These are phyloP conservation scores for Leccinum obscurum DNA, from an alignment of 768 basidiomycete species.

Conservation along the genomic window DNA sequence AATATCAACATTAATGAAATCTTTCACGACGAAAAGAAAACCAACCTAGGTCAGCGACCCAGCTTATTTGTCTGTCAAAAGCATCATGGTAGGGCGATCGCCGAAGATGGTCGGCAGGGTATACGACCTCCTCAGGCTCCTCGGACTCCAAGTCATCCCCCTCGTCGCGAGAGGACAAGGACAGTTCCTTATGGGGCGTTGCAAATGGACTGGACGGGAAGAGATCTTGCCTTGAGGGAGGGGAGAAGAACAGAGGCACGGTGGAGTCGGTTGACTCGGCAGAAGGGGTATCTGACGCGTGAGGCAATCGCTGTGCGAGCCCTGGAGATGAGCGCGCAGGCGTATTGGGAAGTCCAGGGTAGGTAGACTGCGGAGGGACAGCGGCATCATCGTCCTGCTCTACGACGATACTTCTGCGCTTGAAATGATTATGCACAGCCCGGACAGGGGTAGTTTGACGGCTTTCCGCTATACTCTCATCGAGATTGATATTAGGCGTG, in stretches of 20 bases:
- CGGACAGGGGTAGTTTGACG: slow-evolving; percentile 36
- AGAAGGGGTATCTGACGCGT: slow-evolving; percentile 55
- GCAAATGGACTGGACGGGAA: slow-evolving; percentile 74
- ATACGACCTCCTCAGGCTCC: slow-evolving; percentile 58
- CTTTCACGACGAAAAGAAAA: slow-evolving; percentile 12
- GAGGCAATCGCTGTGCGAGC: slow-evolving; percentile 40
- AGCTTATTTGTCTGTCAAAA: slow-evolving; percentile 64
- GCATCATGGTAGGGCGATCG: slow-evolving; percentile 52
- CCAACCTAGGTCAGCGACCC: slow-evolving; percentile 74
- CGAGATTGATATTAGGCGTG: slow-evolving; percentile 29
- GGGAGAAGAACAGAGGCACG: slow-evolving; percentile 50
- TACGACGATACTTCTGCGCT: slow-evolving; percentile 63
- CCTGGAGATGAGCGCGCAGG: slow-evolving; percentile 39
- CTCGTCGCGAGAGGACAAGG: slow-evolving; percentile 49
- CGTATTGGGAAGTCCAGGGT: slow-evolving; percentile 43
- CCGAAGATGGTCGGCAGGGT: slow-evolving; percentile 54
- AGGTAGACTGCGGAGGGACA: slow-evolving; percentile 37
- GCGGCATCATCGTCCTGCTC: slow-evolving; percentile 70
- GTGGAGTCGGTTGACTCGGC: slow-evolving; percentile 45
- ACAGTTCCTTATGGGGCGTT: slow-evolving; percentile 65
- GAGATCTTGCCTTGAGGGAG: slow-evolving; percentile 54
- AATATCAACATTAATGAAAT: slow-evolving; percentile 4
- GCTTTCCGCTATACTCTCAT: slow-evolving; percentile 32
- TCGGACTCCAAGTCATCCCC: slow-evolving; percentile 47
- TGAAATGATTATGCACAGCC: slow-evolving; percentile 40